Conservation (phyloP, 2,329 filamentous ascomycete genomes). For the Xylaria sp. region DNA sequence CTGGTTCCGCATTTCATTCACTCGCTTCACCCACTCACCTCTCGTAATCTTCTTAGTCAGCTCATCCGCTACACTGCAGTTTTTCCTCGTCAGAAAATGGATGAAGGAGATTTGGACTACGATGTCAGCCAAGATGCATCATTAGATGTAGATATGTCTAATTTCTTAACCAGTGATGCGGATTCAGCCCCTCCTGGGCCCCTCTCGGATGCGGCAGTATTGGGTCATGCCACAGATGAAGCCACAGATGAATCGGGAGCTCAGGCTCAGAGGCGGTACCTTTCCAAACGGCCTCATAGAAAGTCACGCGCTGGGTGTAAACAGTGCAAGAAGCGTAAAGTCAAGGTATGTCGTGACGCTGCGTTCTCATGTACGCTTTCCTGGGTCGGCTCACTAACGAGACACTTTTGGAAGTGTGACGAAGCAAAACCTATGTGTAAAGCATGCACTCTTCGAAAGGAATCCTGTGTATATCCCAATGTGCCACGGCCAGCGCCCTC, state of each 20-base stretch:
- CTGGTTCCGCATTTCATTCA: no score
- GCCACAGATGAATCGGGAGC: neutral
- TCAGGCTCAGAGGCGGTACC: slow-evolving; percentile 41
- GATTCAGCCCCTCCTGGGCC: neutral
- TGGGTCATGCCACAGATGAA: neutral
- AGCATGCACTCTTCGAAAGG: slow-evolving; percentile 54
- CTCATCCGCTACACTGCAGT: slow-evolving; percentile 18
- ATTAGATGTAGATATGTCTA: slow-evolving; percentile 17
- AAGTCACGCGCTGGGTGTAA: slow-evolving; percentile 60
- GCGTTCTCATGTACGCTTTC: neutral
- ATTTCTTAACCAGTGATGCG: slow-evolving; percentile 8
- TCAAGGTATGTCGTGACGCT: slow-evolving; percentile 43
- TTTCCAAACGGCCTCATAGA: slow-evolving; percentile 59
- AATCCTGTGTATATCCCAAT: slow-evolving; percentile 54
- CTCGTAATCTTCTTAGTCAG: slow-evolving; percentile 11
- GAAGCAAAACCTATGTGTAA: slow-evolving; percentile 57
- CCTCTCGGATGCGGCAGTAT: neutral
- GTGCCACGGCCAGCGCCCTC: slow-evolving; percentile 17
- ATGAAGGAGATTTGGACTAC: slow-evolving; percentile 21
- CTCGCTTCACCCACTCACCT: neutral
- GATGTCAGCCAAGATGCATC: slow-evolving; percentile 20
- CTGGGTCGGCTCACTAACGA: slow-evolving; percentile 15
- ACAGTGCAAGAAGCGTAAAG: slow-evolving; percentile 61
- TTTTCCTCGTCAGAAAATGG: slow-evolving; percentile 28
- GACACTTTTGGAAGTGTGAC: slow-evolving; percentile 49